phyloP scores from a whole-genome alignment of 169 alveolate genomes.

The Cryptosporidium ubiquitum region DNA sequence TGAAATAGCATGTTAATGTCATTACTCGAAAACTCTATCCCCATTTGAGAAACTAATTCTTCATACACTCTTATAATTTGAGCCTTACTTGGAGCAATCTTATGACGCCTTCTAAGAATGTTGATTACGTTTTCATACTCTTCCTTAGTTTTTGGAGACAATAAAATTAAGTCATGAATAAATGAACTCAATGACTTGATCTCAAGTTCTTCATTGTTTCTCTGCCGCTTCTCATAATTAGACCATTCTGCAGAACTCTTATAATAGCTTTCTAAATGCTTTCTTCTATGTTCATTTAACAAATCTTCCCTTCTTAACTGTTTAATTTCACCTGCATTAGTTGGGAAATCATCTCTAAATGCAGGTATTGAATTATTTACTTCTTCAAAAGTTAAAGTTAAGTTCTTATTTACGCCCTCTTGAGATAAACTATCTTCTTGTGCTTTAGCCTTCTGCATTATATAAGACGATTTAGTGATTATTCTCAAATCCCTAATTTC shows the following conservation, averaged over 20 bases:
- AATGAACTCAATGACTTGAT: conserved; percentile 68
- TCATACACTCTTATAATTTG: conserved; percentile 79
- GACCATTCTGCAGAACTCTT: conserved; percentile 80
- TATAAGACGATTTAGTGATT: not conserved
- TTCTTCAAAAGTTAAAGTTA: conserved; percentile 47
- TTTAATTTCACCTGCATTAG: conserved; percentile 80
- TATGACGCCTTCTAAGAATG: conserved; percentile 72
- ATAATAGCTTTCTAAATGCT: conserved; percentile 78
- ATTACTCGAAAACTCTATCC: not conserved
- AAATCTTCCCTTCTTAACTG: conserved; percentile 76
- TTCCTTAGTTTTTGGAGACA: conserved; percentile 64
- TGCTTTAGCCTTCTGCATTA: conserved; percentile 1
- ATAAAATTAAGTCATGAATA: conserved; percentile 71
- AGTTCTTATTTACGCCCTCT: not conserved
- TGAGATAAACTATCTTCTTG: conserved; percentile 9
- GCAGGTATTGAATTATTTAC: conserved; percentile 77
- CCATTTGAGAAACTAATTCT: conserved; percentile 67
- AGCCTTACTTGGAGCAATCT: conserved; percentile 78
- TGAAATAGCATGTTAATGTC: conserved; percentile 4
- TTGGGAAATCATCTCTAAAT: conserved; percentile 75
- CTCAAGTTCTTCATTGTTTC: conserved; percentile 47
- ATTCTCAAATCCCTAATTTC: not conserved
- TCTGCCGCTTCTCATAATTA: conserved; percentile 75
- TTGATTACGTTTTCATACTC: conserved; percentile 75
- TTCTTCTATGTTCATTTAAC: conserved; percentile 77